phyloP scores from a whole-genome alignment of 352 stramenopile genomes.

The Globisporangium rhizosaccharum region DNA sequence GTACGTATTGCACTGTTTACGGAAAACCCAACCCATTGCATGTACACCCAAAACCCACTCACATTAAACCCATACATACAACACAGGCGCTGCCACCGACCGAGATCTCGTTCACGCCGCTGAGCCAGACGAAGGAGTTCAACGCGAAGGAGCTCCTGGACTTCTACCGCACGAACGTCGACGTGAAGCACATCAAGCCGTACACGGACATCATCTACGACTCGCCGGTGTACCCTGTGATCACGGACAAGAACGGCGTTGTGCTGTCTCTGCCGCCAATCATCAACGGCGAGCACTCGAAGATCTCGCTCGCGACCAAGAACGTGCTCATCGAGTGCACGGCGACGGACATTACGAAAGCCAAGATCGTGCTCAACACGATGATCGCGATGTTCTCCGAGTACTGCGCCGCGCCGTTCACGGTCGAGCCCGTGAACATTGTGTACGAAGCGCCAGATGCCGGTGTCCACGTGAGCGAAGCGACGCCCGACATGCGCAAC shows the following conservation, averaged over 20 bases:
- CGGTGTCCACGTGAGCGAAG: constrained; percentile 49
- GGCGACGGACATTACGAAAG: constrained; percentile 99
- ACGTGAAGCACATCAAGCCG: constrained; percentile 98
- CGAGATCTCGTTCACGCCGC: constrained; percentile 96
- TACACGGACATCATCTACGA: constrained; percentile 99
- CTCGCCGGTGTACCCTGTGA: constrained; percentile 96
- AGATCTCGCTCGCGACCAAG: constrained; percentile 96
- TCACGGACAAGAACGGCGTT: constrained; percentile 93
- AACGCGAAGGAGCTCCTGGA: constrained; percentile 94
- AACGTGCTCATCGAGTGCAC: constrained; percentile 99
- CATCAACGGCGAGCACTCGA: constrained; percentile 98
- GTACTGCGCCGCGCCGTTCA: constrained; percentile 96
- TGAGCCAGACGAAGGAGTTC: constrained; percentile 90
- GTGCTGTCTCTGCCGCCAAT: constrained; percentile 98
- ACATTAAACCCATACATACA: not conserved
- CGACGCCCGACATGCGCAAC: constrained; percentile 92
- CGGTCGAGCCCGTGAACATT: constrained; percentile 95
- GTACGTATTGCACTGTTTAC: constrained; percentile 23
- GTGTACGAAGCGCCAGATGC: constrained; percentile 92
- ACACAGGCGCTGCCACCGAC: constrained; percentile 85
- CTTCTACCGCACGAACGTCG: constrained; percentile 92
- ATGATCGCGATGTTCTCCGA: constrained; percentile 99
- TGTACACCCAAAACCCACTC: not conserved
- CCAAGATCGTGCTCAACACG: constrained; percentile 99
- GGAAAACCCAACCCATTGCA: not conserved